Base-by-base conservation (phyloP, 2,329 filamentous ascomycete genomes). In the Aspergillus sp. region DNA sequence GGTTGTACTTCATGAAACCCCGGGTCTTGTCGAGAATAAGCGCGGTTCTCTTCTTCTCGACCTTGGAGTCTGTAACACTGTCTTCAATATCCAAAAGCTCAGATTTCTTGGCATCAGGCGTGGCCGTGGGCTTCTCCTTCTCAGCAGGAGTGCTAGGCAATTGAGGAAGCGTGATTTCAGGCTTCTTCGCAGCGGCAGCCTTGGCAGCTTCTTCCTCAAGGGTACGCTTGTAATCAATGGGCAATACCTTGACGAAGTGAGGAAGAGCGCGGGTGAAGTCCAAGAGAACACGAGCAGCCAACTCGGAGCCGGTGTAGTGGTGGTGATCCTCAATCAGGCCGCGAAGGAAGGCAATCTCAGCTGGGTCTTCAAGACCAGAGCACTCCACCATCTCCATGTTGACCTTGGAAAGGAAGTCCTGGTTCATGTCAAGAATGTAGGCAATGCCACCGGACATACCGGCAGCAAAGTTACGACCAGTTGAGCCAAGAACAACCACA, bases 401-500 rank as follows among this genome's bases (percentile, higher is more conserved):
- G 78, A 97, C 89, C 84, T 97, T 97, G 67, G 88, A 86, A 75
- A 90, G 82, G 80, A 97, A 96, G 77, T 97, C 91, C 64, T 89
- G 85, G 73, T 93, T 85, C 71, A 95, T 89, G 71, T 98, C 93
- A 31, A 98, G 85, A 54, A 97, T 86, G 70, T 96, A 98, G 17
- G 93, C 93, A 69, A 98, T 97, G 82, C 93, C 93, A 72, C 93
- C 93, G 70, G 93, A 97, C 93, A 98, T 98, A 82, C 93, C 93
- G 61, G 93, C 93, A 68, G 93, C 93, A 71, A 98, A 98, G 82
- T 98, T 98, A 68, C 93, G 93, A 46, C 93, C 93, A 71, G 92
- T 96, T 69, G 85, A 86, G 58, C 93, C 93, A 48, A 98, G 84
- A 70, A 96, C 84, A 63, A 98, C 80, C 51, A 97, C 83, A 71